Base-by-base conservation (phyloP, 1,284 basidiomycete species). In the Singerocomus rubriflavus region DNA sequence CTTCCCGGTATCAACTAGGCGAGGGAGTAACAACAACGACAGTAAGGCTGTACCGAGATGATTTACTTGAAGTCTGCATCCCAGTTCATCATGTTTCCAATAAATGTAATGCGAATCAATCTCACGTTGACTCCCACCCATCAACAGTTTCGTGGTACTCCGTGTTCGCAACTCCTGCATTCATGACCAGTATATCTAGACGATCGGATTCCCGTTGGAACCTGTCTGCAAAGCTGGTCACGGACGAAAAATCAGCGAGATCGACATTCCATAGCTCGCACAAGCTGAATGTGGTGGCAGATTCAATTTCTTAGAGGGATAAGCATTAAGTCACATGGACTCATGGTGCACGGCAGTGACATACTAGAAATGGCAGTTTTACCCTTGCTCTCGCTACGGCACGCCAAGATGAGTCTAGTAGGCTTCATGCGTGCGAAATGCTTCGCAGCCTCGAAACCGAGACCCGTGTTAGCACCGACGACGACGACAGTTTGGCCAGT, bases 391-490 rank as follows among this genome's bases (percentile, higher is more conserved):
- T 21, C 21, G 50, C 52, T 75, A 21, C 73, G 66, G 57, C 72
- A 76, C 1, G 67, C 72, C 14, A 76, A 41, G 36, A 77, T 68
- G 9, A 77, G 59, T 29, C 62, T 68, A 7, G 56, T 67, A 0
- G 75, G 70, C 25, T 64, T 66, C 73, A 74, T 75, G 2, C 58
- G 54, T 3, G 74, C 72, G 46, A 77, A 73, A 55, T 76, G 75
- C 52, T 72, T 74, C 4, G 71, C 55, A 0, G 74, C 69, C 48
- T 77, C 73, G 44, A 71, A 68, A 0, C 76, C 76, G 27, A 78
- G 57, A 0, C 75, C 75, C 11, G 60, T 60, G 52, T 77, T 78
- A 2, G 74, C 75, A 4, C 72, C 70, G 32, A 69, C 54, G 27
- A 72, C 58, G 1, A 64, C 44, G 32, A 71, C 60, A 0, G 61